Percentiles rank a stretch among this genome's conserved stretches.
phyloP scores from a whole-genome alignment of 2,329 filamentous ascomycete genomes.

The Claviceps paspali region DNA sequence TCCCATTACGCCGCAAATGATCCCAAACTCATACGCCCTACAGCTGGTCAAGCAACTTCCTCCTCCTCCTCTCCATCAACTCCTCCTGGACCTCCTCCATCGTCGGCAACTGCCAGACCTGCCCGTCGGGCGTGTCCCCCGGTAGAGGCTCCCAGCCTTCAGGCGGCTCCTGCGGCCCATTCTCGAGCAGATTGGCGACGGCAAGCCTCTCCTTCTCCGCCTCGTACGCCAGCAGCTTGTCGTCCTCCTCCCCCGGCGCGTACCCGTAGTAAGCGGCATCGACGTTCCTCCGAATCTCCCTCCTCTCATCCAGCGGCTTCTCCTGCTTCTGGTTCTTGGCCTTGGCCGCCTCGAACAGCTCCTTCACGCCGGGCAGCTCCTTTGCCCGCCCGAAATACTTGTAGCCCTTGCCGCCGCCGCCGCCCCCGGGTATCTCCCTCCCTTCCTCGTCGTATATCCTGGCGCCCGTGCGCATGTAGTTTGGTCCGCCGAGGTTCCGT shows the following conservation, averaged over 20 bases:
- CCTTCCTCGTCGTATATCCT: conserved; percentile 62
- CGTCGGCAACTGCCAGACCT: conserved; percentile 69
- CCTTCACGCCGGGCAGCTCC: conserved; percentile 88
- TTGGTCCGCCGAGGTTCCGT: conserved; percentile 85
- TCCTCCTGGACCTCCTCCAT: conserved; percentile 90
- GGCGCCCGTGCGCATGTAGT: conserved; percentile 71
- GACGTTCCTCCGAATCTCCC: conserved; percentile 59
- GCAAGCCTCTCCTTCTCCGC: conserved; percentile 70
- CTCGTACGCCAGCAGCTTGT: conserved; percentile 66
- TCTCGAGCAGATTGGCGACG: conserved; percentile 47
- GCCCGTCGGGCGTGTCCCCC: conserved; percentile 71
- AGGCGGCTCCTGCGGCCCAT: conserved; percentile 40
- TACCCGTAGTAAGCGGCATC: conserved; percentile 96
- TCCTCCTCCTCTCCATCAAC: conserved; percentile 69
- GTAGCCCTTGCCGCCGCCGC: conserved; percentile 80
- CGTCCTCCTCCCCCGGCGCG: conserved; percentile 82
- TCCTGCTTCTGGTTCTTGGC: conserved; percentile 44
- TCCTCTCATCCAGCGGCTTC: conserved; percentile 50
- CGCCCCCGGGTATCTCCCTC: conserved; percentile 55
- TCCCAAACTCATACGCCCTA: conserved; percentile 8
- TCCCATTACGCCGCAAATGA: background rate
- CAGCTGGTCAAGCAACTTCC: conserved; percentile 73
- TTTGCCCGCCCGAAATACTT: conserved; percentile 82
- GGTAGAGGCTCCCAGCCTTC: conserved; percentile 74
- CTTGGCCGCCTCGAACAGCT: conserved; percentile 74